Evolutionary conservation across 257 asterid genomes (phyloP).

Genomic region (Ballota nigra): DNA sequence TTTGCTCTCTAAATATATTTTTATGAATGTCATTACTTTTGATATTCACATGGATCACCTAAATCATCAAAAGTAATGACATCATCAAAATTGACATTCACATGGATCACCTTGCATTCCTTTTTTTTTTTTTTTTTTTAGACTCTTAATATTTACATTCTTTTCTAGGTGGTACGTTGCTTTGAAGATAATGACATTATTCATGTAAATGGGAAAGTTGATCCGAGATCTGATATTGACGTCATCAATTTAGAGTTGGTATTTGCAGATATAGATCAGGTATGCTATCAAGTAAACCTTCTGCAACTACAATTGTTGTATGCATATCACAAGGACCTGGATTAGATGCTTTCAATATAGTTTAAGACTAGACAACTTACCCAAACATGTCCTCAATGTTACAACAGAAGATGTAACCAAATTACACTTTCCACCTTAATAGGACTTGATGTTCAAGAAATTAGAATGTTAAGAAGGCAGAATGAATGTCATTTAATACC

Average conservation of each 20-base stretch:
- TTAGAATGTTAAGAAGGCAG: not conserved
- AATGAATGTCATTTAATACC: constrained; percentile 1
- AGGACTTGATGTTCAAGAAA: constrained; percentile 15
- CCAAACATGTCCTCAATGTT: not conserved
- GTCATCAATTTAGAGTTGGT: constrained; percentile 90
- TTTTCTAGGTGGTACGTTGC: constrained; percentile 84
- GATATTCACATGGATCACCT: too few species aligned
- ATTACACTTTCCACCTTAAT: not conserved
- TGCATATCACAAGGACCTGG: constrained; percentile 8
- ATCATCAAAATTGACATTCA: too few species aligned
- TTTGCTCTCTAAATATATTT: not conserved
- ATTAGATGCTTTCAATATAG: constrained; percentile 7
- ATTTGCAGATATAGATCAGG: constrained; percentile 97
- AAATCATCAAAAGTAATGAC: too few species aligned
- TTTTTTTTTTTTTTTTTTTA: not conserved
- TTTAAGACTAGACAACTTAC: not conserved
- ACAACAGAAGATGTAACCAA: not conserved
- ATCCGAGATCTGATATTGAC: constrained; percentile 89
- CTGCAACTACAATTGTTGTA: constrained; percentile 12
- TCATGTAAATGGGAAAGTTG: constrained; percentile 89
- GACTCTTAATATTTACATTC: not conserved
- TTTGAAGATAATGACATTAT: constrained; percentile 97
- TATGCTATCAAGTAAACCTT: constrained; percentile 31
- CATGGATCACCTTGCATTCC: too few species aligned
- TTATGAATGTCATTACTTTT: too few species aligned